Evolutionary conservation across 2,329 filamentous ascomycete species (phyloP).

Genomic region (Coniochaeta pulveracea): DNA sequence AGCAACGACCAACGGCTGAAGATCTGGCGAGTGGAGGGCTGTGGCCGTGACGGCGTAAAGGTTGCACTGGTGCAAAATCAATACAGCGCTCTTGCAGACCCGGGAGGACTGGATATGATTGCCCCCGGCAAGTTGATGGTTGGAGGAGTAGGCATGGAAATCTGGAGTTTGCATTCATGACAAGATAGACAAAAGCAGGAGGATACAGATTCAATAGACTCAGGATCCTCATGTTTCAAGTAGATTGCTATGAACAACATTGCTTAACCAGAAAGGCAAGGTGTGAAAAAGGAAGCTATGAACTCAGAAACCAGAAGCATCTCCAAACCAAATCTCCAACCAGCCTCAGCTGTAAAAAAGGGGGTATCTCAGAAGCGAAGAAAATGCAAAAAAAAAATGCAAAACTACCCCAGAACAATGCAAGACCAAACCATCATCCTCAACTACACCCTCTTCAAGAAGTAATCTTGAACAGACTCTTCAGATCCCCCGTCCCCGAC

Average conservation of each 20-base stretch:
- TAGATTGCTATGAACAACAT: not conserved
- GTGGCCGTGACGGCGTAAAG: conserved; percentile 5
- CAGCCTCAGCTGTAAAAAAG: too few relatives aligned
- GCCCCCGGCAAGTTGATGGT: conserved; percentile 21
- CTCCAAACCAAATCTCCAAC: too few relatives aligned
- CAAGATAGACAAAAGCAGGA: not conserved
- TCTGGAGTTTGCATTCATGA: conserved; percentile 20
- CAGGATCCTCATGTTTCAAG: not conserved
- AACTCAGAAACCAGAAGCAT: conserved; percentile 2
- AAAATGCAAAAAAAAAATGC: not conserved
- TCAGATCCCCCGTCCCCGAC: not conserved
- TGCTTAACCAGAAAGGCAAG: not conserved
- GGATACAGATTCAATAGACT: not conserved
- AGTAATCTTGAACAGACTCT: conserved; percentile 1
- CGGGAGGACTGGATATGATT: conserved; percentile 37
- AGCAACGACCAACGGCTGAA: conserved; percentile 54
- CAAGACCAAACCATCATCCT: not conserved
- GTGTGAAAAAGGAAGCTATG: not conserved
- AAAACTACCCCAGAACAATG: conserved; percentile 1
- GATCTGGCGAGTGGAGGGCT: conserved; percentile 30
- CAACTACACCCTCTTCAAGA: not conserved
- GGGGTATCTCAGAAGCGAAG: conserved; percentile 3
- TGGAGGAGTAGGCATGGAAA: conserved; percentile 34
- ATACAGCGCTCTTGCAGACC: conserved; percentile 50
- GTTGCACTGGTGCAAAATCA: conserved; percentile 33